Base-by-base conservation (phyloP, 2,329 filamentous ascomycete genomes). In the Aspergillus tamarii region DNA sequence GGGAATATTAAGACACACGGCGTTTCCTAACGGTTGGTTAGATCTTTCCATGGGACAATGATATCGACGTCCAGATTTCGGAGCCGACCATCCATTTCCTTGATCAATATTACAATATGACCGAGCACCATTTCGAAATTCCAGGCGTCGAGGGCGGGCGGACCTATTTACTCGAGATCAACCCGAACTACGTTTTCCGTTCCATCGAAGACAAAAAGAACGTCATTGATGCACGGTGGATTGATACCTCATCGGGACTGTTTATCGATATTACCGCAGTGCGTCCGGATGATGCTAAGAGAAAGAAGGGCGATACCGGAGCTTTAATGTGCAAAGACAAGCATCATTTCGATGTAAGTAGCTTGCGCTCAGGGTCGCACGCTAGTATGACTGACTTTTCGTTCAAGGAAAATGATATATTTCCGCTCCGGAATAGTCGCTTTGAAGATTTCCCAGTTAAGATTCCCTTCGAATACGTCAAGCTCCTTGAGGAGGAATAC, bases 221-320 rank as follows among this genome's bases (percentile, higher is more conserved):
- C 64, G 79, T 84, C 36, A 88, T 89, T 60, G 86, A 89, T 69
- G 86, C 83, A 11, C 79, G 87, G 26, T 89, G 85, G 85, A 87
- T 88, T 64, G 86, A 88, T 69, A 87, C 79, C 23, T 77, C 82
- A 0, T 87, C 83, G 0, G 87, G 87, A 0, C 73, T 88, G 0
- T 89, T 87, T 68, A 87, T 89, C 67, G 87, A 89, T 70, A 87
- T 89, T 64, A 88, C 86, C 0, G 83, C 85, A 7, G 77, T 88
- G 6, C 79, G 85, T 57, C 78, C 78, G 12, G 82, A 86, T 65
- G 68, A 77, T 19, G 75, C 75, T 0, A 77, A 76, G 8, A 74
- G 80, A 53, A 71, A 72, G 0, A 62, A 72, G 4, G 83, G 83
- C 0, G 62, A 75, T 2, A 58, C 75, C 11, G 82, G 80, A 7